Evolutionary conservation across 1,139 yeast species (phyloP).

Genomic region (Diutina scorzettiae): DNA sequence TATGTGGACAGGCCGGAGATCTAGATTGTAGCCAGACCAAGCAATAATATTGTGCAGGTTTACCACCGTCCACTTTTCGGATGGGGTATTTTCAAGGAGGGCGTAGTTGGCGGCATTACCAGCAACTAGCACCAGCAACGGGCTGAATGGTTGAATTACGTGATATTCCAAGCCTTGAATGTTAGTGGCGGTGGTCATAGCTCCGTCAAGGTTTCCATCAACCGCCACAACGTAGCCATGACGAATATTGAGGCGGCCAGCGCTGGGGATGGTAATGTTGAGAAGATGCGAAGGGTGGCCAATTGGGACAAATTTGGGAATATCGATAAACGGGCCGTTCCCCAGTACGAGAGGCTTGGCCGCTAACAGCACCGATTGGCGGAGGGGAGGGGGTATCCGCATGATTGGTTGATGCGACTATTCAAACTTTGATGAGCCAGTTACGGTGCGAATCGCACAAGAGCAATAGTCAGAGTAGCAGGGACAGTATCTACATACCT

Average conservation of each 20-base stretch:
- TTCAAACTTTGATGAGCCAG: too few species aligned
- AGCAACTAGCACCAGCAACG: background rate
- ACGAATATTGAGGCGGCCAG: conserved; percentile 21
- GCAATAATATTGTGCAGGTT: background rate
- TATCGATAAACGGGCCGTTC: conserved; percentile 27
- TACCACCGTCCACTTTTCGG: background rate
- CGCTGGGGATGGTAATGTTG: conserved; percentile 24
- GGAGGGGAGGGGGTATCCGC: background rate
- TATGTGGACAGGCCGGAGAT: background rate
- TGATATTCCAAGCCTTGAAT: background rate
- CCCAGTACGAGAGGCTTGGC: conserved; percentile 6
- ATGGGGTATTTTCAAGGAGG: background rate
- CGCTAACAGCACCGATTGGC: background rate
- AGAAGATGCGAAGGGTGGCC: conserved; percentile 22
- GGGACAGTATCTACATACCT: too few species aligned
- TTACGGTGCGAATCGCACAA: too few species aligned
- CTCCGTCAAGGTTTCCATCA: conserved; percentile 19
- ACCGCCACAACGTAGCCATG: conserved; percentile 23
- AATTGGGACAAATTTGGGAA: conserved; percentile 18
- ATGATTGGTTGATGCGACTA: too few species aligned
- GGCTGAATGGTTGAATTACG: background rate
- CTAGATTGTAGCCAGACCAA: background rate
- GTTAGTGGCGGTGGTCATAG: conserved; percentile 3
- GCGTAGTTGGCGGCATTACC: conserved; percentile 3
- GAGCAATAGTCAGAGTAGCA: too few species aligned